Percentiles rank a stretch among this genome's conserved stretches.
Evolutionary conservation across 2,329 filamentous ascomycete genomes (phyloP).

Genomic region (Botrytis medusae): DNA sequence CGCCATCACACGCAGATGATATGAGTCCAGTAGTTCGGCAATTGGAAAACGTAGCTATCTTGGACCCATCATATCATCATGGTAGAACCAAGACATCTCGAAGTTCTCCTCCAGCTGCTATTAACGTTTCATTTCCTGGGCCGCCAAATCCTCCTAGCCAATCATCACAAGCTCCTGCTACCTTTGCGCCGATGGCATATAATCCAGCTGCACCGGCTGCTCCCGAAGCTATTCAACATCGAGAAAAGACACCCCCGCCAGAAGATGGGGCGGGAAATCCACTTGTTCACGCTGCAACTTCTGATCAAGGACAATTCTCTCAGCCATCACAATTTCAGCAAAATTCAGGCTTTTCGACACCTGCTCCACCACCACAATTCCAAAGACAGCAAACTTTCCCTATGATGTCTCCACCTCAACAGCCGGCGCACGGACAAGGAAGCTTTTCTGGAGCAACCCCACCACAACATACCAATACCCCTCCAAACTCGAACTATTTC

Average conservation of each 20-base stretch:
- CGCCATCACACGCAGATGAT: conserved; percentile 47
- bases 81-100: conserved; percentile 36
- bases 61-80: conserved; percentile 51
- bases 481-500: conserved; percentile 38
- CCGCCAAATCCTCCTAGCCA: conserved; percentile 42
- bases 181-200: conserved; percentile 63
- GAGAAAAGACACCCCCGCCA: conserved; percentile 78
- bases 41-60: conserved; percentile 69
- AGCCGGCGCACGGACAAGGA: conserved; percentile 6
- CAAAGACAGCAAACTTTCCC: conserved; percentile 21
- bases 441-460: conserved; percentile 6
- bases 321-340: conserved; percentile 48
- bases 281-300: conserved; percentile 56
- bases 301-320: conserved; percentile 57
- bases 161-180: conserved; percentile 42
- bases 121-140: conserved; percentile 31
- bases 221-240: conserved; percentile 67
- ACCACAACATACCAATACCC: conserved; percentile 18
- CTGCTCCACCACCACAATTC: conserved; percentile 27
- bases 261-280: conserved; percentile 63
- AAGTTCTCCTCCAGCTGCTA: conserved; percentile 26
- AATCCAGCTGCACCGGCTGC: conserved; percentile 77
- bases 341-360: conserved; percentile 17
- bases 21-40: conserved; percentile 72
- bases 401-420: conserved; percentile 20